Base-by-base conservation (phyloP, 441 rosid genomes). In the Erodium moschatum region DNA sequence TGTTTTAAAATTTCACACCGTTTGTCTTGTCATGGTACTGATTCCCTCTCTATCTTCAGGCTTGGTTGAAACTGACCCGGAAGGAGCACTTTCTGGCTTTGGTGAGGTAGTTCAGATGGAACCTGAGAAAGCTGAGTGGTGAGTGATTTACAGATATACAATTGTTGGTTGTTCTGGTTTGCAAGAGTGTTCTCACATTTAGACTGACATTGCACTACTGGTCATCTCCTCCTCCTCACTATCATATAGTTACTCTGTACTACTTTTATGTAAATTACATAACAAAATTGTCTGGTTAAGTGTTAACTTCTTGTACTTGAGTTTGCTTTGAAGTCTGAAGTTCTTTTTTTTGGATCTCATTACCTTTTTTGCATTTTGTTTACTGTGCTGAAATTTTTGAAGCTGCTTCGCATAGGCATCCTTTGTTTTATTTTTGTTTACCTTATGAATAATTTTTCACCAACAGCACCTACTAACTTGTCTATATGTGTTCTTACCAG, bases 41-140 rank as follows among this genome's bases (percentile, higher is more conserved):
- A 21, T 67, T 44, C 18, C 58, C 18, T 67, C 10, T 67, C 18
- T 48, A 52, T 18, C 64, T 12, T 33, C 16, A 94, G 98, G 93
- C 74, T 65, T 89, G 85, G 90, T 92, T 62, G 98, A 92, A 81
- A 87, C 92, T 54, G 99, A 92, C 33, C 95, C 97, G 60, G 92
- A 89, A 86, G 89, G 73, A 10, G 99, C 99, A 24, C 98, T 95
- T 66, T 82, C 88, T 67, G 99, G 99, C 54, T 95, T 95, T 81
- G 90, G 89, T 50, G 95, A 86, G 77, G 98, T 95, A 24, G 97
- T 95, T 67, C 71, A 60, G 73, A 95, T 95, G 99, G 99, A 95
- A 76, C 98, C 97, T 54, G 93, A 92, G 71, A 95, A 95, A 79
- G 97, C 99, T 67, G 99, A 95, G 27, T 92, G 99, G 98, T 95